Conservation (phyloP, 371 early-diverging fungal species). For the Haplosporangium sp. region DNA sequence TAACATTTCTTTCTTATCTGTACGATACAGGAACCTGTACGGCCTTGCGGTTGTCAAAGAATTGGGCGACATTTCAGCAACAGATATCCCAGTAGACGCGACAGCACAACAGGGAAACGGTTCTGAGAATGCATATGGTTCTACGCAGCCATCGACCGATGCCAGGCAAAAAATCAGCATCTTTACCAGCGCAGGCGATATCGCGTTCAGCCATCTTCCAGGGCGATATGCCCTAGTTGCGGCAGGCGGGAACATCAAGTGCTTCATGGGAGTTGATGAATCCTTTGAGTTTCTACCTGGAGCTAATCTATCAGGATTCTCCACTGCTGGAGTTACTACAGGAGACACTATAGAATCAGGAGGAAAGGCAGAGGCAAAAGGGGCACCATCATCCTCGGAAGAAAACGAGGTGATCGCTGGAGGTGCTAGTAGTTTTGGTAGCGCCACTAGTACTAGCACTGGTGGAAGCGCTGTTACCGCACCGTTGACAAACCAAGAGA, state of each 20-base stretch:
- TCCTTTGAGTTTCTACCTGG: slow-evolving; percentile 35
- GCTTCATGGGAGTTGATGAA: slow-evolving; percentile 38
- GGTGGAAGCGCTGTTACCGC: not conserved
- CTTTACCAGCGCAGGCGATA: slow-evolving; percentile 9
- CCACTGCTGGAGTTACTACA: not conserved
- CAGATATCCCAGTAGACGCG: no score
- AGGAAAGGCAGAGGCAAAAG: not conserved
- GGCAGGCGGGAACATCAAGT: slow-evolving; percentile 25
- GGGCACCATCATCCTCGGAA: no score
- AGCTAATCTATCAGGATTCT: not conserved
- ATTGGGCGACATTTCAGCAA: slow-evolving; percentile 3
- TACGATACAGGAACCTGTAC: slow-evolving; percentile 52
- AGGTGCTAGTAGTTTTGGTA: no score
- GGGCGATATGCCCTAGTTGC: slow-evolving; percentile 46
- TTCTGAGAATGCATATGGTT: no score
- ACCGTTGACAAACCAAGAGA: slow-evolving; percentile 21
- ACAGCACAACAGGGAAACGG: no score
- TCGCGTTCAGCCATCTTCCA: slow-evolving; percentile 21
- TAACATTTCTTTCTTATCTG: no score
- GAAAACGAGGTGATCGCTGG: no score
- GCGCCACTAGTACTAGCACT: not conserved
- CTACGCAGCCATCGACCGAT: not conserved
- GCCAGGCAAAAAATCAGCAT: slow-evolving; percentile 8
- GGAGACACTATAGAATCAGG: not conserved
- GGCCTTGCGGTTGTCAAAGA: slow-evolving; percentile 44